Base-by-base conservation (phyloP, 2,329 filamentous ascomycete species). In the Colletotrichum magnum region DNA sequence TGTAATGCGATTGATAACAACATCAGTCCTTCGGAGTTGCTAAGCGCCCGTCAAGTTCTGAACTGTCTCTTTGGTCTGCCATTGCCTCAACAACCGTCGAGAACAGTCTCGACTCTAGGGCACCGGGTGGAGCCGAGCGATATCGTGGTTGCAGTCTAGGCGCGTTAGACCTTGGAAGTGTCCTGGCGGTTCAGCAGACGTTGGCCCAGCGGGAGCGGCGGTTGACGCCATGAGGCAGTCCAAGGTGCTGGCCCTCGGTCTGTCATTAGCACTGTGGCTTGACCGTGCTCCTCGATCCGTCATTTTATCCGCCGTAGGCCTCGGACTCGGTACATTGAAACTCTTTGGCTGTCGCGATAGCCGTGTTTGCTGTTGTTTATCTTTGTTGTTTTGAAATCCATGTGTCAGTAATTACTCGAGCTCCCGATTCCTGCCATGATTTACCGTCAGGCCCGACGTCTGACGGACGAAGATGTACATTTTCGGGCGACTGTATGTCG, bases 241-340 rank as follows among this genome's bases (percentile, higher is more conserved):
- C 51, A 54, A 47, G 41, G n/a, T 13, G 24, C 26, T 32, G 32
- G 48, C n/a, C 54, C 50, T 21, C 32, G 18, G 53, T 36, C 32
- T 63, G 26, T 57, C 56, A 52, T 60, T 67, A 52, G 57, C 57
- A 69, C 51, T 51, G 41, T 69, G 28, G 50, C 60, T 13, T 32
- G 67, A 63, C 67, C 67, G 63, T 67, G 67, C 67, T 60, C 67
- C 62, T 60, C 28, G 50, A 47, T 61, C 62, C 57, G 26, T 59
- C 51, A 39, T 45, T 64, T 51, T 41, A 56, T 56, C 56, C 62
- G 61, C 61, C 66, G 59, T 54, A 24, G 62, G 67, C 62, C 54
- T 66, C 62, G 61, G 61, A 65, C 66, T 69, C 54, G 61, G 63
- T 56, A 58, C 45, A 21, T 26, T 50, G 24, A 32, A 36, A 32